Percentiles rank a stretch among this genome's conserved stretches.
Evolutionary conservation across 2,329 filamentous ascomycete species (phyloP).

Genomic region (Pestalotiopsis sp.): DNA sequence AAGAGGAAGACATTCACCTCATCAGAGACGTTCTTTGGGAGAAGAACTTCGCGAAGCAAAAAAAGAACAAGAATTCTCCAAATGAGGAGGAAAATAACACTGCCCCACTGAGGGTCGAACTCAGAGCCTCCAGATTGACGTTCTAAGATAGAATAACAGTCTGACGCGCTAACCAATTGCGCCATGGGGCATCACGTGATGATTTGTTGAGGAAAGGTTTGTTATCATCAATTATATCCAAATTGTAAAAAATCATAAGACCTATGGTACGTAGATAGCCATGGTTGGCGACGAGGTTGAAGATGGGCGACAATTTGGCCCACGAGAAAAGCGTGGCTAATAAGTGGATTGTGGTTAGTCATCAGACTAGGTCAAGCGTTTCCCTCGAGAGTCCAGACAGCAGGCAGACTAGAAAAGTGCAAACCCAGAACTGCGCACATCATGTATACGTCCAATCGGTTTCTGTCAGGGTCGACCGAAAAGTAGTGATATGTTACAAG

Average conservation of each 20-base stretch:
- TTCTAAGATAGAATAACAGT: not conserved
- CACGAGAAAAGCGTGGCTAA: not conserved
- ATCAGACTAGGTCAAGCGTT: not conserved
- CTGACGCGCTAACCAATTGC: constrained; percentile 3
- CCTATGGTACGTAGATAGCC: not conserved
- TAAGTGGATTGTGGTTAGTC: not conserved
- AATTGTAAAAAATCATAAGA: not conserved
- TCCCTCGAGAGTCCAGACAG: not conserved
- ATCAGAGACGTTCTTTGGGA: too few relatives aligned
- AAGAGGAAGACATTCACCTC: too few relatives aligned
- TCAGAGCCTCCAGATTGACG: not conserved
- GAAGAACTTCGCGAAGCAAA: too few relatives aligned
- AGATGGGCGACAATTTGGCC: not conserved
- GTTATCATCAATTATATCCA: too few relatives aligned
- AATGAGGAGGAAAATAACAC: too few relatives aligned
- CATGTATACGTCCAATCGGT: too few relatives aligned
- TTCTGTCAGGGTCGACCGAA: too few relatives aligned
- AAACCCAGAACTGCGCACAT: not conserved
- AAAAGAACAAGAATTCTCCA: too few relatives aligned
- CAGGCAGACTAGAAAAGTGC: not conserved
- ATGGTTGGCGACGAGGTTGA: not conserved
- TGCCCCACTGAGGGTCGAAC: constrained; percentile 5
- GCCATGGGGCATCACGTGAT: not conserved
- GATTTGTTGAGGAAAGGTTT: not conserved
- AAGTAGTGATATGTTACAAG: too few relatives aligned